These are phyloP conservation scores for Arthrinium phaeospermum DNA, from an alignment of 2,329 filamentous ascomycete species.

Conservation along the genomic window DNA sequence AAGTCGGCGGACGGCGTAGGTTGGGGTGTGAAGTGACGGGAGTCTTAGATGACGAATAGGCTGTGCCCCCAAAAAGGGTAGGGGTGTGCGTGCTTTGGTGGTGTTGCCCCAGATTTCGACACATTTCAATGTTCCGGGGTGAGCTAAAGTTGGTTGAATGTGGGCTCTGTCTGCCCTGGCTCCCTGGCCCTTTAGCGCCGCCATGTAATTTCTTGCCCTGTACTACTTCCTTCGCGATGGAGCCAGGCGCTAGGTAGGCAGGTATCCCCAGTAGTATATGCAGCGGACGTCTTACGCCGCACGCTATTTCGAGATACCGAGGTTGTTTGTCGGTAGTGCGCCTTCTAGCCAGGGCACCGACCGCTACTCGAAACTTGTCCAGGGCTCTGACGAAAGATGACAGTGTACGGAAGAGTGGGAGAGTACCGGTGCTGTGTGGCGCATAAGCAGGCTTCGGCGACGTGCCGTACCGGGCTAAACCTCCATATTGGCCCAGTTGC, in stretches of 20 bases:
- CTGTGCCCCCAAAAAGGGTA: neutral
- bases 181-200: neutral
- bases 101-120: conserved; percentile 6
- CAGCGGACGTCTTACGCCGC: conserved; percentile 8
- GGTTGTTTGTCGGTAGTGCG: neutral
- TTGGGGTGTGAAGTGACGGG: neutral
- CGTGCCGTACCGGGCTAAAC: conserved; percentile 5
- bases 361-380: conserved; percentile 10
- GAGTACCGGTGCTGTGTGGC: neutral
- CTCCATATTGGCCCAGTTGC: conserved; percentile 8
- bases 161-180: no score
- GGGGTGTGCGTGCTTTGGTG: neutral
- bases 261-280: conserved; percentile 14
- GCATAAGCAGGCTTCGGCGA: conserved; percentile 8
- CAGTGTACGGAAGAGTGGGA: neutral
- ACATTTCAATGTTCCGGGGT: neutral
- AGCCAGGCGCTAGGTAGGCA: neutral
- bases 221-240: conserved; percentile 8
- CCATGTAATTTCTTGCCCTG: neutral
- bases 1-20: neutral
- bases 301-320: conserved; percentile 13
- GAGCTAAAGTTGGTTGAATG: neutral
- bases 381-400: conserved; percentile 14
- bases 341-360: neutral
- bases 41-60: neutral